Evolutionary conservation across 1,284 basidiomycete species (phyloP), one percentile per base, ranked within the genome.

Genomic region (Cryptococcus jaspeensis): DNA sequence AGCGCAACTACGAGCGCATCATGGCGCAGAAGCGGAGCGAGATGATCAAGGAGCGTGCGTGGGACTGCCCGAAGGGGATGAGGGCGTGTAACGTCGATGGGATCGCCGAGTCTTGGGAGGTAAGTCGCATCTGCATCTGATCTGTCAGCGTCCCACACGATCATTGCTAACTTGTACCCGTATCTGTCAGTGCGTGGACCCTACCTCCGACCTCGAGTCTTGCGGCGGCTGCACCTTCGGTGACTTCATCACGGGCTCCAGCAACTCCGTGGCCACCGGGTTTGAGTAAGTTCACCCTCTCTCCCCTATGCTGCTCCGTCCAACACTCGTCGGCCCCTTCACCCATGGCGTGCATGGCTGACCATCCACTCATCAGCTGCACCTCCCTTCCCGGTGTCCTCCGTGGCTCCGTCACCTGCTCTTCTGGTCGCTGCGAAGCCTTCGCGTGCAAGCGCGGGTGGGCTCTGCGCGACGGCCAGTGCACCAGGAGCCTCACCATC

Each of bases 371-470:
- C n/a, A 3, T 20, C 35, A 56, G 53, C 47, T 59, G 58, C 45
- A 56, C 58, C 41, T n/a, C 15, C 13, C 42, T 59, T 23, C 50
- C 58, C 36, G 58, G 58, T 39, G 35, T 56, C 15, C 50, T 50
- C 2, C 51, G 51, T 39, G 58, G 58, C 37, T 50, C 53, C 8
- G 55, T 51, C 18, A 59, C 58, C 20, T 59, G 58, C 38, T 47
- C 54, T 3, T 42, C 40, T 18, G 50, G 58, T 15, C 6, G 25
- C 13, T 59, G 58, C 48, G 43, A 52, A 16, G 44, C 52, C 15
- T 55, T 59, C 37, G 53, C 58, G 5, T 59, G 58, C 47, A 59
- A 59, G 54, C 37, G 46, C 16, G 52, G 52, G 35, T 59, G 53
- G 53, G 49, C 50, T 15, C 37, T 59, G 11, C n/a, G 6, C n/a